These are phyloP conservation scores for Monosporascus cannonballus DNA, from an alignment of 2,329 filamentous ascomycete species.

Conservation along the genomic window DNA sequence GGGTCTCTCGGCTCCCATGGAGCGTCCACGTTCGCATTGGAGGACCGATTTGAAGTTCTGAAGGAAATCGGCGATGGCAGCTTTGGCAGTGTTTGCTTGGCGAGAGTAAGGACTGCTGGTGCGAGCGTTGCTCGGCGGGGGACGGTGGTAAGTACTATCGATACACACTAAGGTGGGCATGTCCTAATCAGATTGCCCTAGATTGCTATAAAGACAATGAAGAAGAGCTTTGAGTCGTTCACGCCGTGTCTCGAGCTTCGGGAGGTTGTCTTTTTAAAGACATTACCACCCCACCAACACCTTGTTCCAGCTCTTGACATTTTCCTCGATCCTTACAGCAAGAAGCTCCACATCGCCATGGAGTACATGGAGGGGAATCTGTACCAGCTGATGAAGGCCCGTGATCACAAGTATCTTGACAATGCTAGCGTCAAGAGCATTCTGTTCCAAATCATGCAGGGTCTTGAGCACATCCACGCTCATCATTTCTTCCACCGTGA, in stretches of 20 bases:
- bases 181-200: conserved; percentile 31
- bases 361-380: conserved; percentile 99
- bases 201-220: conserved; percentile 99
- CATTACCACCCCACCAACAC: conserved; percentile 80
- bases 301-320: conserved; percentile 97
- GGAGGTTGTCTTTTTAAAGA: conserved; percentile 93
- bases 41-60: conserved; percentile 92
- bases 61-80: conserved; percentile 99
- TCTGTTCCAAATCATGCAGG: conserved; percentile 91
- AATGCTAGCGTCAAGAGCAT: conserved; percentile 94
- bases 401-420: conserved; percentile 91
- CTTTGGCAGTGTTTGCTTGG: conserved; percentile 92
- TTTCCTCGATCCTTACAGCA: conserved; percentile 91
- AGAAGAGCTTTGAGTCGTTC: conserved; percentile 96
- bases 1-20: conserved; percentile 50
- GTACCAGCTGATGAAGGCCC: conserved; percentile 97
- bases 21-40: conserved; percentile 55
- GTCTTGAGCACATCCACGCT: conserved; percentile 93
- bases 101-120: conserved; percentile 84
- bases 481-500: conserved; percentile 98
- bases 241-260: conserved; percentile 84
- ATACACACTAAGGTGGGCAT: background rate
- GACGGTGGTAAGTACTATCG: conserved; percentile 67
- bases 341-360: conserved; percentile 97
- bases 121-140: conserved; percentile 82